phyloP scores from a whole-genome alignment of 768 basidiomycete species.

The Amanita polypyramis region DNA sequence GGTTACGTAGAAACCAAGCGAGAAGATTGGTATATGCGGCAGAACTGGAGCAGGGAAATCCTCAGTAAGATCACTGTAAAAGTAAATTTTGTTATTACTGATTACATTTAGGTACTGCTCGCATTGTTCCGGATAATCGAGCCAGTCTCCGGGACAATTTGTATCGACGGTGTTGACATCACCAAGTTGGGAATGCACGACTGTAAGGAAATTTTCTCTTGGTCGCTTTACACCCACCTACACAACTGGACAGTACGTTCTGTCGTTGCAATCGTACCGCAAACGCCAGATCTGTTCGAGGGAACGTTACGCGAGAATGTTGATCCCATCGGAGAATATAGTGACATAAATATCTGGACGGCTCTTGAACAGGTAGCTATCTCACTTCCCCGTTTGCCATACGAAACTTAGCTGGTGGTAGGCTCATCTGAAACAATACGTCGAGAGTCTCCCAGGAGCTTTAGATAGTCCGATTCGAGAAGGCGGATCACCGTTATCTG shows the following conservation, averaged over 20 bases:
- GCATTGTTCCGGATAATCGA: conserved; percentile 75
- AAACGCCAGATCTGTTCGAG: conserved; percentile 62
- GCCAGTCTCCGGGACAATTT: conserved; percentile 52
- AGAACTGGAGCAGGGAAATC: conserved; percentile 78
- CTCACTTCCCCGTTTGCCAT: neutral
- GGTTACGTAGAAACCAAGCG: conserved; percentile 44
- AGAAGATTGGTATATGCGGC: conserved; percentile 88
- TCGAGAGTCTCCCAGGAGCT: conserved; percentile 52
- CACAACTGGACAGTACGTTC: conserved; percentile 45
- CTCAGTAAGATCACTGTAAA: conserved; percentile 32
- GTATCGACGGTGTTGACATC: conserved; percentile 70
- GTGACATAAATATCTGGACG: conserved; percentile 79
- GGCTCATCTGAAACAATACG: conserved; percentile 60
- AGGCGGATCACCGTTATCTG: conserved; percentile 71
- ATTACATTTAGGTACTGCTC: conserved; percentile 38
- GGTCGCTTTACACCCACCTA: neutral
- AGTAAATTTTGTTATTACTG: neutral
- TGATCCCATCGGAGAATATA: conserved; percentile 68
- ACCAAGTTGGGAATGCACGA: conserved; percentile 68
- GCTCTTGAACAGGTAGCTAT: conserved; percentile 57
- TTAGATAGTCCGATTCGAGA: conserved; percentile 69
- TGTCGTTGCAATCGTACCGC: conserved; percentile 79
- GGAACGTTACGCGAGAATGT: conserved; percentile 80
- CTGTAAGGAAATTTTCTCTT: conserved; percentile 26
- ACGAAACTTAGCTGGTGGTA: conserved; percentile 15